phyloP scores from a whole-genome alignment of 441 rosid species.

The Gossypium gossypioides region DNA sequence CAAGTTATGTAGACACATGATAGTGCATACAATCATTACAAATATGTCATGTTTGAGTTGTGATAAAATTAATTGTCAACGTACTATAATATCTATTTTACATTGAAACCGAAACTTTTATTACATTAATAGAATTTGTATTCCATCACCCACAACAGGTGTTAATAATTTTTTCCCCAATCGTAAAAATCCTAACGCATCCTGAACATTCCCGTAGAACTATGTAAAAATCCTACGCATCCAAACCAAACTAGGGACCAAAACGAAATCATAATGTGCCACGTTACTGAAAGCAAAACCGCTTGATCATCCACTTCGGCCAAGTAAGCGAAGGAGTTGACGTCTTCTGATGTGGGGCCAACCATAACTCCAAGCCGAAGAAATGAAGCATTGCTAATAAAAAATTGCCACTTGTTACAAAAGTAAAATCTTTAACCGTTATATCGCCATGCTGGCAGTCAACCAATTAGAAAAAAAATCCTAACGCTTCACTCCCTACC shows the following conservation, averaged over 20 bases:
- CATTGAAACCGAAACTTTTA: too few species aligned
- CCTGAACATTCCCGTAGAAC: neutral
- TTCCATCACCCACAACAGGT: too few species aligned
- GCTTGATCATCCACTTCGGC: constrained; percentile 2
- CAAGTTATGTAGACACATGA: too few species aligned
- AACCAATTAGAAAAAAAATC: constrained; percentile 2
- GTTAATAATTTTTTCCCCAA: neutral
- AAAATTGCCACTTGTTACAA: constrained; percentile 22
- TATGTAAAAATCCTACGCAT: neutral
- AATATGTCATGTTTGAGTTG: too few species aligned
- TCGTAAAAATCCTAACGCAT: neutral
- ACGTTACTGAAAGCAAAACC: neutral
- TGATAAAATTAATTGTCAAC: too few species aligned
- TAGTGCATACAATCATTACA: too few species aligned
- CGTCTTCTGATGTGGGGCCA: constrained; percentile 26
- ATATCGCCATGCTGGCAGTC: constrained; percentile 36
- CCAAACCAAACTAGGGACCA: neutral
- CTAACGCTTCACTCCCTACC: constrained; percentile 4
- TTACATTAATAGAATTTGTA: too few species aligned
- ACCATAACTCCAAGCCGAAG: constrained; percentile 40
- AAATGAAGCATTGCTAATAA: constrained; percentile 22
- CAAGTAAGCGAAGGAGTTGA: neutral
- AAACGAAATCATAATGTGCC: neutral
- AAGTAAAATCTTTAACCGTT: neutral
- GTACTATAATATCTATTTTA: too few species aligned